phyloP scores from a whole-genome alignment of 768 basidiomycete genomes.

The Galerina sulciceps region DNA sequence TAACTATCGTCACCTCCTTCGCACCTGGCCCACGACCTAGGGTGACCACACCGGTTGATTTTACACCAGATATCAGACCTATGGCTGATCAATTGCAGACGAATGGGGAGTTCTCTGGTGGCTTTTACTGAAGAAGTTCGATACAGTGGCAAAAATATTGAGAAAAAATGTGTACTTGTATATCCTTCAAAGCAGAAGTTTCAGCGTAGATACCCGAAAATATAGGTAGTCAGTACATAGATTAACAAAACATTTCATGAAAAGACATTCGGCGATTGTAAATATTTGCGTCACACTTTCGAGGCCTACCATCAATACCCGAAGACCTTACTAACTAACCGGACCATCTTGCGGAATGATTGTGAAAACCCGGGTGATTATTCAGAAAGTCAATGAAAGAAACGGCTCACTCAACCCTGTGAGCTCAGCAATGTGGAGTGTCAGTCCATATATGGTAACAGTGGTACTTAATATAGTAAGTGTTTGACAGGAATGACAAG shows the following conservation, averaged over 20 bases:
- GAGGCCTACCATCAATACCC: no score
- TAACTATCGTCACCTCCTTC: conserved; percentile 34
- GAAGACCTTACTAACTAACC: no score
- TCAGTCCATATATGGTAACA: no score
- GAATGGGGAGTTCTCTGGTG: conserved; percentile 2
- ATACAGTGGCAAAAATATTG: background rate
- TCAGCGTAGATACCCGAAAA: background rate
- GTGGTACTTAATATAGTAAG: no score
- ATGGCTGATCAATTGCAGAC: conserved; percentile 5
- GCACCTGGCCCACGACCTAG: conserved; percentile 30
- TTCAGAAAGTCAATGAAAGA: no score
- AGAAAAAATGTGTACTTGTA: background rate
- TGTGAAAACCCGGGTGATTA: no score
- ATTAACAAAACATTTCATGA: background rate
- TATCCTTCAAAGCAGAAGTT: background rate
- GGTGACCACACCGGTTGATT: conserved; percentile 29
- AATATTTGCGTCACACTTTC: no score
- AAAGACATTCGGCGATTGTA: background rate
- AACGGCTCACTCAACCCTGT: no score
- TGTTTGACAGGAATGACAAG: no score
- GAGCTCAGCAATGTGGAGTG: no score
- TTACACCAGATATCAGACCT: conserved; percentile 15
- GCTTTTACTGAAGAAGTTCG: conserved; percentile 7
- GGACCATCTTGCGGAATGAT: no score
- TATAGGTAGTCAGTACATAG: conserved; percentile 3